Conservation (phyloP, 768 basidiomycete genomes). For the Naganishia onofrii region DNA sequence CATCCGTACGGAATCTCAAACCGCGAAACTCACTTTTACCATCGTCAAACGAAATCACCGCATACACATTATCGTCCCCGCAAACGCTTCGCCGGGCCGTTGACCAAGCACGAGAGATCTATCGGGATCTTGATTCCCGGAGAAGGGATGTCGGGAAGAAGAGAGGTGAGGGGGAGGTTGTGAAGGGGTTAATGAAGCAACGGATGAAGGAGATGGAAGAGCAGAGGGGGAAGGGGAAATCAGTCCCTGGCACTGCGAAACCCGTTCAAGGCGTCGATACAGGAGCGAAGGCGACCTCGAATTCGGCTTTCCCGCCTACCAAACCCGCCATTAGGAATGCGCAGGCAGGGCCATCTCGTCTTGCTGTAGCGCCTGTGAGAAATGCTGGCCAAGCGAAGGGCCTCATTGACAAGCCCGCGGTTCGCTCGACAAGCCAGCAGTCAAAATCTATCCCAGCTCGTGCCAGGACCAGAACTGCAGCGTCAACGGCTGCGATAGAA, state of each 20-base stretch:
- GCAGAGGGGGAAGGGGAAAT: background rate
- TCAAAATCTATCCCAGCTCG: background rate
- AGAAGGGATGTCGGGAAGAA: conserved; percentile 12
- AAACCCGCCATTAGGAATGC: background rate
- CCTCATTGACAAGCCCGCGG: background rate
- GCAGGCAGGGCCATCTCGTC: background rate
- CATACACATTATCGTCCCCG: conserved; percentile 17
- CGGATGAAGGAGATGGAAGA: conserved; percentile 6
- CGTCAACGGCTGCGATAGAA: background rate
- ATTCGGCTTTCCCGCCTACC: background rate
- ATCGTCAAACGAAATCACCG: conserved; percentile 2
- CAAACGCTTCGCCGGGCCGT: conserved; percentile 9
- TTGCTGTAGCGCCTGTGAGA: background rate
- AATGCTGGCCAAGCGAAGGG: background rate
- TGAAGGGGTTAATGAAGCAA: background rate
- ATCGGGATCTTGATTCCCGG: background rate
- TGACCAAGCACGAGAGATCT: conserved; percentile 12
- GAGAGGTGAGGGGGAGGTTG: background rate
- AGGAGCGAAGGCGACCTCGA: background rate
- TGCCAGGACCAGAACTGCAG: background rate
- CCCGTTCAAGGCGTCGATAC: background rate
- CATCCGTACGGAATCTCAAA: background rate
- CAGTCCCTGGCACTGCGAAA: background rate
- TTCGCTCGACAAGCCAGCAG: background rate
- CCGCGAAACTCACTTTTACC: background rate